Conservation (phyloP, 768 basidiomycete genomes). For the Rhodotorula babjevae region DNA sequence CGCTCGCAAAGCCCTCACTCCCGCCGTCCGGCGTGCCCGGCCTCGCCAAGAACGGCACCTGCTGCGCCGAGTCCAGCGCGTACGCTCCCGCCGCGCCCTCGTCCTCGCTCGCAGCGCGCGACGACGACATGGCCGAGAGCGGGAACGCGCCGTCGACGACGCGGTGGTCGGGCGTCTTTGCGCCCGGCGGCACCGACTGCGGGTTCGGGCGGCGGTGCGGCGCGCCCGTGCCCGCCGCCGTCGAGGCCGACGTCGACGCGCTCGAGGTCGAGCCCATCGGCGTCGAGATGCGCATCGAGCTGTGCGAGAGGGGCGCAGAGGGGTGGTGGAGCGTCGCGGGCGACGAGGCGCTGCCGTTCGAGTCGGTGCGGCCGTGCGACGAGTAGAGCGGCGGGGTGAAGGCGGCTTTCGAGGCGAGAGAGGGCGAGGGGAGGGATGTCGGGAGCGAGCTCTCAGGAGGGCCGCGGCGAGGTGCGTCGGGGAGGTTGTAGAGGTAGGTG, state of each 20-base stretch:
- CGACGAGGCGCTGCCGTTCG: not conserved
- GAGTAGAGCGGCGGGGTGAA: not conserved
- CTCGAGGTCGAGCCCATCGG: not conserved
- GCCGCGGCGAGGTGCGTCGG: constrained; percentile 42
- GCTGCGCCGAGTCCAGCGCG: not conserved
- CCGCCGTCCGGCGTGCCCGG: not conserved
- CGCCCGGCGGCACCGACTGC: constrained; percentile 9
- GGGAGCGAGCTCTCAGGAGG: not conserved
- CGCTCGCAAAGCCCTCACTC: not conserved
- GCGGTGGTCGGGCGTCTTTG: constrained; percentile 25
- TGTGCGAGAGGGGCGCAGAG: not conserved
- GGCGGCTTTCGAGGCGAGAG: not conserved
- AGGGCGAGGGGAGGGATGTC: constrained; percentile 9
- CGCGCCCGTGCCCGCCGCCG: not conserved
- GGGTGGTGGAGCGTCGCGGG: not conserved
- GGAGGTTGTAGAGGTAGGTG: constrained; percentile 89
- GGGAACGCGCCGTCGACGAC: not conserved
- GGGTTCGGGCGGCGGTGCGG: constrained; percentile 22
- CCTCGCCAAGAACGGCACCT: not conserved
- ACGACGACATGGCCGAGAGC: not conserved
- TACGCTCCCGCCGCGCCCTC: too few relatives aligned
- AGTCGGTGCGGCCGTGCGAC: not conserved
- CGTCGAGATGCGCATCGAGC: not conserved
- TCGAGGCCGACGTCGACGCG: not conserved
- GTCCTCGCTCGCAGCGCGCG: not conserved